These are phyloP conservation scores for Phytophthora fragariae DNA, from an alignment of 352 stramenopile species.

Conservation along the genomic window DNA sequence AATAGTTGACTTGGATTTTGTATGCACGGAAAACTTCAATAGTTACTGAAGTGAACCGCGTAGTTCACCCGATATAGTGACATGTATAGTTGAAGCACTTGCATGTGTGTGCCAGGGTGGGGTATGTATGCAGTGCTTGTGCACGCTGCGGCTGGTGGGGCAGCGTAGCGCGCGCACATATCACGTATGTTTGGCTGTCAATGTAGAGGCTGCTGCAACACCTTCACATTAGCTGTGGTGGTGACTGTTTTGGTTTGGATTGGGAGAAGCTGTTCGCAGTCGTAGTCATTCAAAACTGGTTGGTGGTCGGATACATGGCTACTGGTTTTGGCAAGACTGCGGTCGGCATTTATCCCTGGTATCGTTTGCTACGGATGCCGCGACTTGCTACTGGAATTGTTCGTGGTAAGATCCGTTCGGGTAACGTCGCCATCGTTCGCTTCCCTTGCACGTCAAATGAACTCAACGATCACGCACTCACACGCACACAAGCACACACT, in stretches of 20 bases:
- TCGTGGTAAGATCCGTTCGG: not conserved
- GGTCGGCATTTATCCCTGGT: not conserved
- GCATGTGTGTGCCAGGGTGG: not conserved
- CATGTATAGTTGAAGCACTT: not conserved
- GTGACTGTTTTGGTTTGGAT: not conserved
- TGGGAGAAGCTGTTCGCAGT: constrained; percentile 14
- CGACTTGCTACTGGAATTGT: constrained; percentile 3
- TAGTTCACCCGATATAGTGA: constrained; percentile 16
- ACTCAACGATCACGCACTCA: constrained; percentile 18
- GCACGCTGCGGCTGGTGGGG: no score
- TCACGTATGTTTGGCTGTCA: no score
- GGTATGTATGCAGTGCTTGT: no score
- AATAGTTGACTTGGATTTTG: constrained; percentile 26
- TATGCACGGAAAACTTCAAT: constrained; percentile 25
- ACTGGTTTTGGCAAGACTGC: constrained; percentile 1
- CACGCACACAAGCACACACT: constrained; percentile 29
- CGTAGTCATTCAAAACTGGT: constrained; percentile 32
- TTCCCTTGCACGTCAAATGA: constrained; percentile 20
- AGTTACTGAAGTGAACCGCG: constrained; percentile 11
- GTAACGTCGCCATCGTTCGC: not conserved
- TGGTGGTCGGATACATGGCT: constrained; percentile 6
- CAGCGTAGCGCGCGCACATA: no score
- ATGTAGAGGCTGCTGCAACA: not conserved
- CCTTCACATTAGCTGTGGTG: not conserved
- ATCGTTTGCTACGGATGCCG: not conserved